These are phyloP conservation scores for Beta vulgaris DNA, from an alignment of 148 eudicot species.

Conservation along the genomic window DNA sequence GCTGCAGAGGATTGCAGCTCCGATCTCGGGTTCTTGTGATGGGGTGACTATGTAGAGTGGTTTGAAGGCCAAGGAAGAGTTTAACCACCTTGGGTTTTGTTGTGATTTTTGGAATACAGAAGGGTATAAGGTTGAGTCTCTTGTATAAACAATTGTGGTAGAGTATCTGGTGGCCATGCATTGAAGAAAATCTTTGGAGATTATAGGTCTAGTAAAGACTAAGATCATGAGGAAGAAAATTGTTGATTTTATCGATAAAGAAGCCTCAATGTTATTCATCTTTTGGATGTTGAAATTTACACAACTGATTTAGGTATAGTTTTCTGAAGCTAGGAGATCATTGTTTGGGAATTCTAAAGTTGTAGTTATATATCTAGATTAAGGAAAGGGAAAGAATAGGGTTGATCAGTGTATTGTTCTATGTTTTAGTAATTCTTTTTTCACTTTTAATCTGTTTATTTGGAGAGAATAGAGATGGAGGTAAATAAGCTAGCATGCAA, in stretches of 20 bases:
- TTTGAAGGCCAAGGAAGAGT: constrained; percentile 5
- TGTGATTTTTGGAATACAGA: constrained; percentile 22
- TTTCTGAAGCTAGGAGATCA: not conserved
- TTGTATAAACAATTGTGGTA: not conserved
- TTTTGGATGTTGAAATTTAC: not conserved
- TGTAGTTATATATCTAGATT: too few species aligned
- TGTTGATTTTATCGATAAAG: not conserved
- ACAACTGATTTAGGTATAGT: not conserved
- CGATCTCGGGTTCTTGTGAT: constrained; percentile 19
- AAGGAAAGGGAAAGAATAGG: too few species aligned
- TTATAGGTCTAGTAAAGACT: constrained; percentile 7
- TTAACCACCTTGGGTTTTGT: constrained; percentile 30
- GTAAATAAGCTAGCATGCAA: too few species aligned
- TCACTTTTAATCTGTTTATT: too few species aligned
- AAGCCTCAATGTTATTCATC: not conserved
- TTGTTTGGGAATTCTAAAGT: not conserved
- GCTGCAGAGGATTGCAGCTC: constrained; percentile 19
- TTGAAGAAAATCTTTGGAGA: constrained; percentile 4
- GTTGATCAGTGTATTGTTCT: too few species aligned
- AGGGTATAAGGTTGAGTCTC: constrained; percentile 10
- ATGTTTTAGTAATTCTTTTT: too few species aligned
- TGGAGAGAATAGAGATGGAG: too few species aligned
- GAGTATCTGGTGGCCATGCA: constrained; percentile 14
- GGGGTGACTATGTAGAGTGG: constrained; percentile 30
- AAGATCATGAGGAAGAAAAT: constrained; percentile 2